A percentile compares a stretch with the other conserved stretches of the same genome.
phyloP scores from a whole-genome alignment of 768 basidiomycete species.

The Lactarius psammicola region DNA sequence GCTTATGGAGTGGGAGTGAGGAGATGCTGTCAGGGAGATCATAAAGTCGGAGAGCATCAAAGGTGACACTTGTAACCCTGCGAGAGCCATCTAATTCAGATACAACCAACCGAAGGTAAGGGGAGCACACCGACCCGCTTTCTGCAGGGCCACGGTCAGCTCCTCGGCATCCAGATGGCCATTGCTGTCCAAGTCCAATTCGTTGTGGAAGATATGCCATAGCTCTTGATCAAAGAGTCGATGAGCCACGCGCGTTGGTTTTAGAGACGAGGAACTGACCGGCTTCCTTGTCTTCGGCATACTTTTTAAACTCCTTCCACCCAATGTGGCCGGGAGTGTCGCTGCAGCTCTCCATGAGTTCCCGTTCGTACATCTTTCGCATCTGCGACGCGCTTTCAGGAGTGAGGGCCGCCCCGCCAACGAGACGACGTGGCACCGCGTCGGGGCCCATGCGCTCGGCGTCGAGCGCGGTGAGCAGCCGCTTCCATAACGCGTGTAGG shows the following conservation, averaged over 20 bases:
- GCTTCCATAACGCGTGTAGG: slow-evolving; percentile 62
- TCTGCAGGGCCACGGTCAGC: slow-evolving; percentile 57
- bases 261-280: too few species aligned
- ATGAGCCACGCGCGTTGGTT: slow-evolving; percentile 15
- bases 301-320: slow-evolving; percentile 72
- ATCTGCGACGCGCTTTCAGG: slow-evolving; percentile 26
- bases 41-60: slow-evolving; percentile 81
- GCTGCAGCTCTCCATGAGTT: slow-evolving; percentile 38
- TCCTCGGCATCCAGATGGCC: slow-evolving; percentile 72
- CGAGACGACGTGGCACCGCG: slow-evolving; percentile 28
- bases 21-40: slow-evolving; percentile 67
- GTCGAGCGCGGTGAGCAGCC: slow-evolving; percentile 42
- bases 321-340: slow-evolving; percentile 48
- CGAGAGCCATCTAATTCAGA: not conserved
- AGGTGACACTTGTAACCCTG: slow-evolving; percentile 72
- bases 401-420: slow-evolving; percentile 20
- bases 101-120: not conserved
- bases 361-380: slow-evolving; percentile 30
- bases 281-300: slow-evolving; percentile 77
- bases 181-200: slow-evolving; percentile 87
- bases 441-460: slow-evolving; percentile 32
- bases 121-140: slow-evolving; percentile 55
- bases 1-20: slow-evolving; percentile 64
- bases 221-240: slow-evolving; percentile 53
- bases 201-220: slow-evolving; percentile 88